phyloP scores from a whole-genome alignment of 768 basidiomycete genomes.

The Boletus subcaerulescens region DNA sequence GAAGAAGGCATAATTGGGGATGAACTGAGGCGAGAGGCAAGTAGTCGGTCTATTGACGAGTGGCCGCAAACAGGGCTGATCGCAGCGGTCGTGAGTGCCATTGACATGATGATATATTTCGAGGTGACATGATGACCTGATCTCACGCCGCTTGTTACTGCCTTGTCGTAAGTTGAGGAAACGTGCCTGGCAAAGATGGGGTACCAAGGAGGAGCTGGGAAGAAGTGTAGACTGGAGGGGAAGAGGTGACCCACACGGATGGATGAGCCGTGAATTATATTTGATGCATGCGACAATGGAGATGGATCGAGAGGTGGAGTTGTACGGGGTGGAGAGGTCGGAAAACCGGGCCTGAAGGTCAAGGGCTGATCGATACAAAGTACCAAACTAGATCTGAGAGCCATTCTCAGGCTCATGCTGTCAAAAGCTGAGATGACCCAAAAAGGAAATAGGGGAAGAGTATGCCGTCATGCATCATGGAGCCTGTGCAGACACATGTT shows the following conservation, averaged over 20 bases:
- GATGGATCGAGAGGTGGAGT: not conserved
- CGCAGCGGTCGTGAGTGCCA: not conserved
- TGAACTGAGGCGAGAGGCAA: not conserved
- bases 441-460: constrained; percentile 14
- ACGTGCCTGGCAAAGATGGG: constrained; percentile 11
- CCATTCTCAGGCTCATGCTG: constrained; percentile 10
- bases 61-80: constrained; percentile 11
- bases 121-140: not conserved
- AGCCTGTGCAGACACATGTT: constrained; percentile 14
- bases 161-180: constrained; percentile 16
- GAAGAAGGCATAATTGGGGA: constrained; percentile 11
- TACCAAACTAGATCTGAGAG: not conserved
- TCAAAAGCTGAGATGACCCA: not conserved
- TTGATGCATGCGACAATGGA: not conserved
- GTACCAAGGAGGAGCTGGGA: not conserved
- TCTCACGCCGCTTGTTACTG: constrained; percentile 12
- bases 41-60: constrained; percentile 1
- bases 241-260: no score
- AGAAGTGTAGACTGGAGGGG: not conserved
- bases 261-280: no score
- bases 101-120: constrained; percentile 2
- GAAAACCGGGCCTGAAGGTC: not conserved
- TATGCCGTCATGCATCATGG: constrained; percentile 9
- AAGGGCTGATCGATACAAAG: not conserved
- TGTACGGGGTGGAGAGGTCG: not conserved